Percentiles rank a stretch among this genome's conserved stretches.
Conservation (phyloP, 31 red algal genomes). For the Odonthalia washingtoniensis region DNA sequence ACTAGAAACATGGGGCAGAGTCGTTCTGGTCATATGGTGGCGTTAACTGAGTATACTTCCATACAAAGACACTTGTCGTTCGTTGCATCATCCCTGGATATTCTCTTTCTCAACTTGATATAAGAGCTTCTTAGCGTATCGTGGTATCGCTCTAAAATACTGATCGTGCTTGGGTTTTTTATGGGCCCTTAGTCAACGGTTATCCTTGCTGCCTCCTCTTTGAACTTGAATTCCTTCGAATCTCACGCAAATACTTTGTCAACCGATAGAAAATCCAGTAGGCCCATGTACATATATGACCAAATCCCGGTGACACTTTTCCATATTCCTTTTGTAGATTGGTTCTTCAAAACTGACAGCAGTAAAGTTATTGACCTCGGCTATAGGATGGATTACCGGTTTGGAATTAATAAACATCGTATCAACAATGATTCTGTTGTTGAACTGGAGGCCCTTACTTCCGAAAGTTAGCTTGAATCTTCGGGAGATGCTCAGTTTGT, state of each 20-base stretch:
- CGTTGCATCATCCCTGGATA: neutral
- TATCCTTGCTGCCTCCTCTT: neutral
- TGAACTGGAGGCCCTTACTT: neutral
- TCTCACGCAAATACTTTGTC: neutral
- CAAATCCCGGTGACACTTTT: neutral
- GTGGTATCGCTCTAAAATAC: slow-evolving; percentile 43
- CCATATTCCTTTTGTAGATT: slow-evolving; percentile 4
- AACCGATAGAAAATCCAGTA: no score
- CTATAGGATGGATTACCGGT: neutral
- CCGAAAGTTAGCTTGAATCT: neutral
- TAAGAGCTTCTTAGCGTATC: neutral
- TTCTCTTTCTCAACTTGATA: slow-evolving; percentile 1
- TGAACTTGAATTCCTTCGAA: neutral
- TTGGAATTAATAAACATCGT: no score
- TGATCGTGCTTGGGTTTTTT: slow-evolving; percentile 27
- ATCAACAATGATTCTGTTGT: neutral
- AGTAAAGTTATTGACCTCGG: neutral
- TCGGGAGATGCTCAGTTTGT: neutral
- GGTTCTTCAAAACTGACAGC: neutral
- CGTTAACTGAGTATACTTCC: slow-evolving; percentile 33
- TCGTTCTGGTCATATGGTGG: slow-evolving; percentile 40
- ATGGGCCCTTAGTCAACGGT: slow-evolving; percentile 34
- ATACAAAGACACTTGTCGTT: slow-evolving; percentile 21
- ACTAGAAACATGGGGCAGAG: no score
- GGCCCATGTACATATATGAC: neutral